Conservation (phyloP, 2,329 filamentous ascomycete genomes). For the Cladosporium sp. region DNA sequence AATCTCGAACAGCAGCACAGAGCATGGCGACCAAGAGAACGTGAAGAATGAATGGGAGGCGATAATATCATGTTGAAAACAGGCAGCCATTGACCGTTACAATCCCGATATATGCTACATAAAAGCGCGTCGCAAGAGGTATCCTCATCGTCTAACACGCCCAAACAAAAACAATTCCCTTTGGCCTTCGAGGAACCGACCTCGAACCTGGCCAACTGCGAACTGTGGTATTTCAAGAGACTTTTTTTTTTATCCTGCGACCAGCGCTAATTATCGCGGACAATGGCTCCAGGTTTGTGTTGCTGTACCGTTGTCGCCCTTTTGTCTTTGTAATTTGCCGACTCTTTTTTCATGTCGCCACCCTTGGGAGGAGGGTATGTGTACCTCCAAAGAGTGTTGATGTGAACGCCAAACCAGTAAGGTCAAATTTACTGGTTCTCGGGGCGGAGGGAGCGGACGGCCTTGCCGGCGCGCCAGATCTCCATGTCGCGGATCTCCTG, state of each 20-base stretch:
- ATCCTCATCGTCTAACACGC: background rate
- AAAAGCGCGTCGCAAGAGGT: constrained; percentile 10
- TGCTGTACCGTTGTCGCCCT: constrained; percentile 21
- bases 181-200: background rate
- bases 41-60: background rate
- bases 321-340: constrained; percentile 11
- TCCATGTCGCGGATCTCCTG: constrained; percentile 96
- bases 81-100: constrained; percentile 21
- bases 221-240: constrained; percentile 18
- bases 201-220: constrained; percentile 8
- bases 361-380: background rate
- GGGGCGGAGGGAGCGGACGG: constrained; percentile 65
- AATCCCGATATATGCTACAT: constrained; percentile 22
- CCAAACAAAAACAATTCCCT: constrained; percentile 1
- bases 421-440: constrained; percentile 38
- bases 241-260: constrained; percentile 18
- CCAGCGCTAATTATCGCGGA: constrained; percentile 20
- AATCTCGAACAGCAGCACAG: background rate
- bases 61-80: background rate
- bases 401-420: constrained; percentile 4
- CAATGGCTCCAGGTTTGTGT: constrained; percentile 16
- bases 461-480: constrained; percentile 99
- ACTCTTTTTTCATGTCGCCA: background rate
- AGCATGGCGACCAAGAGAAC: background rate
- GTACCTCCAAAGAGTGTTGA: background rate